phyloP scores from a whole-genome alignment of 768 basidiomycete species.

The Phanerochaete carnosa region DNA sequence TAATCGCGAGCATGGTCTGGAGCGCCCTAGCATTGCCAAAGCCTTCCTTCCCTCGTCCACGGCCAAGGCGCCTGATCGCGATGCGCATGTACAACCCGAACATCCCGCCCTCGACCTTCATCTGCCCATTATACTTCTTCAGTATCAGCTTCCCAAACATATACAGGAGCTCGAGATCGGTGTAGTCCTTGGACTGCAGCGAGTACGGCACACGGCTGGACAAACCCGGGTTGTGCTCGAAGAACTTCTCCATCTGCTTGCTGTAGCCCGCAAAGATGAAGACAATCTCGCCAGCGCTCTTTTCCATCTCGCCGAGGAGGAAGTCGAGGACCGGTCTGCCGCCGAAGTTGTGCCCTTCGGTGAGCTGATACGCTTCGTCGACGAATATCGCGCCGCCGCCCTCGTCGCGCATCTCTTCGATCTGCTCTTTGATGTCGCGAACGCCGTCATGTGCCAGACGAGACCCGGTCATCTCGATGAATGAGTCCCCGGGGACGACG shows the following conservation, averaged over 20 bases:
- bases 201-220: conserved; percentile 71
- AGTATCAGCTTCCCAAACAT: conserved; percentile 51
- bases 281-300: conserved; percentile 55
- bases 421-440: conserved; percentile 42
- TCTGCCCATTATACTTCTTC: conserved; percentile 43
- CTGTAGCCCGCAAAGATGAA: no score
- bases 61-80: conserved; percentile 55
- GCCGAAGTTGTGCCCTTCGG: conserved; percentile 40
- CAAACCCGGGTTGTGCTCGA: conserved; percentile 72
- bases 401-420: conserved; percentile 42
- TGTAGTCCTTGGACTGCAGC: conserved; percentile 63
- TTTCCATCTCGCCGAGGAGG: conserved; percentile 73
- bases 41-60: conserved; percentile 57
- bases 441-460: conserved; percentile 57
- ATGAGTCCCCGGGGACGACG: conserved; percentile 48
- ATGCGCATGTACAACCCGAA: conserved; percentile 54
- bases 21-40: conserved; percentile 61
- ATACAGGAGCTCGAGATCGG: conserved; percentile 47
- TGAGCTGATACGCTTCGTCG: conserved; percentile 71
- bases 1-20: conserved; percentile 42
- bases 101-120: conserved; percentile 51
- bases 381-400: conserved; percentile 69
- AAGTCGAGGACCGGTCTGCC: conserved; percentile 65
- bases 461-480: conserved; percentile 64
- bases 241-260: conserved; percentile 79